Evolutionary conservation across 345 rosid species (phyloP), one percentile per base, ranked within the genome.

Genomic region (Syzygium grande): DNA sequence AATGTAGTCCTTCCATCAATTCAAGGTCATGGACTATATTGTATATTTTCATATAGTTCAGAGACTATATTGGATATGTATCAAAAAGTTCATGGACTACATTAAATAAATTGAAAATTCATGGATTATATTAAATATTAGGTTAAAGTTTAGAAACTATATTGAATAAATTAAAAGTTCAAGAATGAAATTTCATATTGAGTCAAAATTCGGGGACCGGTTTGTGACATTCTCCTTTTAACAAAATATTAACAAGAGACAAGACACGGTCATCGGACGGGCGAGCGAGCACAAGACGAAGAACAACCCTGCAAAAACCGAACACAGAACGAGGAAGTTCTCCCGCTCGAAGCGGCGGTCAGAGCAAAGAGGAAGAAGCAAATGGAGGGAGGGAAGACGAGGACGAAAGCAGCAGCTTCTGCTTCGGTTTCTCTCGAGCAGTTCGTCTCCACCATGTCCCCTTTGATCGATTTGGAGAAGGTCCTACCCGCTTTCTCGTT

Each of bases 391-490:
- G 86, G 87, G n/a, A 93, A 89, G 93, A 84, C 88, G 85, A 92
- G 86, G 91, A 92, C 92, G 94, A 93, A 90, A 87, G 90, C 90
- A 87, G 90, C 90, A 84, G 87, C 83, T 38, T 90, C 7, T 2
- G 87, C 87, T 17, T 53, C 93, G 9, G 86, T 95, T 56, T 94
- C 98, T 87, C 97, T 96, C 52, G 92, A 93, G 77, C 92, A 89
- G 43, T 96, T 96, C 89, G 94, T 96, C 78, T 94, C 98, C 87
- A 90, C 90, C 88, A 93, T 90, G 92, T 88, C 93, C 61, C 98
- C 98, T 85, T 92, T 96, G 80, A 92, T 96, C 86, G 98, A 96
- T 84, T 88, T 96, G 89, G 98, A 96, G 91, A 96, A 96, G 95
- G 96, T 91, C 87, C 85, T 51, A 78, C 49, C 30, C 19, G 46